A percentile compares a stretch with the other conserved stretches of the same genome.
Evolutionary conservation across 352 stramenopile species (phyloP).

Genomic region (Pythium volutum): DNA sequence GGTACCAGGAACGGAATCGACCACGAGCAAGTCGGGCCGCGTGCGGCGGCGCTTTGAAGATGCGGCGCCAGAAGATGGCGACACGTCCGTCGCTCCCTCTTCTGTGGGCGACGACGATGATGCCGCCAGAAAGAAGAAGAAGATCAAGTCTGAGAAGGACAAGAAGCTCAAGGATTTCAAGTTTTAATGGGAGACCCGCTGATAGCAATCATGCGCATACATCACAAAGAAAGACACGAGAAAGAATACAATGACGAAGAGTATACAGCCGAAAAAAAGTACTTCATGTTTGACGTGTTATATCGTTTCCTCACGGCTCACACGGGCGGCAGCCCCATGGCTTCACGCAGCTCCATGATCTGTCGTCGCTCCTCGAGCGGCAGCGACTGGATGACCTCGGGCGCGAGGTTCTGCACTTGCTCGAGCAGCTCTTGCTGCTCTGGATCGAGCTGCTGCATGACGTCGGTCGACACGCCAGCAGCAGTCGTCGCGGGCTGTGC

Average conservation of each 20-base stretch:
- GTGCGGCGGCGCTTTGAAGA: constrained; percentile 75
- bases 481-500: constrained; percentile 40
- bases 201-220: background rate
- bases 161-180: constrained; percentile 87
- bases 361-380: constrained; percentile 66
- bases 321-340: constrained; percentile 67
- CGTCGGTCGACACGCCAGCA: constrained; percentile 58
- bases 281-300: background rate
- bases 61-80: constrained; percentile 27
- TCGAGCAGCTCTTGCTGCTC: constrained; percentile 79
- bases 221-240: background rate
- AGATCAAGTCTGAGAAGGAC: constrained; percentile 69
- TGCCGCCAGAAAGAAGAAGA: constrained; percentile 66
- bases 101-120: constrained; percentile 47
- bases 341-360: constrained; percentile 82
- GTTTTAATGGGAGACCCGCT: constrained; percentile 42
- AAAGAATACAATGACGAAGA: constrained; percentile 14
- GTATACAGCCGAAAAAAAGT: background rate
- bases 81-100: constrained; percentile 25
- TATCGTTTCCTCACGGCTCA: constrained; percentile 18
- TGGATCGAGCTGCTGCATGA: constrained; percentile 67
- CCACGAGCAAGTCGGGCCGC: constrained; percentile 44
- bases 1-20: constrained; percentile 38
- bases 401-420: constrained; percentile 76
- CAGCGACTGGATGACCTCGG: constrained; percentile 77